Base-by-base conservation (phyloP, 768 basidiomycete species). In the Ramaria sp. region DNA sequence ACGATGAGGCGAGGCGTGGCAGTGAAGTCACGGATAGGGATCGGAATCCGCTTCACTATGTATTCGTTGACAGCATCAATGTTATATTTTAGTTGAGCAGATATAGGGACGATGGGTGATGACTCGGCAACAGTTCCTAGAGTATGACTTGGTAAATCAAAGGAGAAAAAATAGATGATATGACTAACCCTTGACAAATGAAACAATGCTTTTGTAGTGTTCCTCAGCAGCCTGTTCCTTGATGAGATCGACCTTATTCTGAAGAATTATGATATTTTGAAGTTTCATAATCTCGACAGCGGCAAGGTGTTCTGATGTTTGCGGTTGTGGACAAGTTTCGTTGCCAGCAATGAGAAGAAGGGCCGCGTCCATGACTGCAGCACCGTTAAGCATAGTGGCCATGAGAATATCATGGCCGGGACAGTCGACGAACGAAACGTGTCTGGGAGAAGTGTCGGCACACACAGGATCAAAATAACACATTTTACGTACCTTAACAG, bases 351-450 rank as follows among this genome's bases (percentile, higher is more conserved):
- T 82, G 52, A 99, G 83, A 1, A 99, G 78, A 0, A 98, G 74
- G 4, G 96, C 96, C 52, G 94, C 96, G 70, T 98, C 94, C 96
- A 98, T 99, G 75, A 98, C 95, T 9, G 96, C 96, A 39, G 96
- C 96, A 69, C 95, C 96, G 78, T 98, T 98, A 62, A 99, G 76
- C 96, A 99, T 99, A 60, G 95, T 99, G 49, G 96, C 96, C 96
- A 99, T 99, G 69, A 99, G 83, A 83, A 99, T 98, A 70, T 97
- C 93, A 80, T 95, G 94, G 58, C 94, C 90, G 1, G 89, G 91
- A 62, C 87, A 92, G 69, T 99, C 96, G 65, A 99, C 96, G 70
- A 99, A 99, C 3, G 95, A 98, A 64, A 98, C 94, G 64, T 99
- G 96, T 60, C 73, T 70, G 45, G 5, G 10, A 25, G 16, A 55